Evolutionary conservation across 345 rosid species (phyloP).

Genomic region (Populus simonii): DNA sequence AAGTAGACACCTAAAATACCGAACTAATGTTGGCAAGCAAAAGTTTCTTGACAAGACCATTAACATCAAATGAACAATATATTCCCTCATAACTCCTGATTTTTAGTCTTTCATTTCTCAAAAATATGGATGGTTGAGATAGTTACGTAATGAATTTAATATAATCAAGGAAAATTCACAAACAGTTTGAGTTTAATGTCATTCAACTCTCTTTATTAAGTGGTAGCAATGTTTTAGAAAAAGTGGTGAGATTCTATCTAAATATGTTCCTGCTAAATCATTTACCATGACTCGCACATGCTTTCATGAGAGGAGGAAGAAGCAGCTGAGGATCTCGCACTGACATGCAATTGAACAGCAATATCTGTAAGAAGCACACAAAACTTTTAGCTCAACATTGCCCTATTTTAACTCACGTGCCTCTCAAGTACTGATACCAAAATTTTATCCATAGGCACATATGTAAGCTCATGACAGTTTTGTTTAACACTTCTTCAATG

Average conservation of each 20-base stretch:
- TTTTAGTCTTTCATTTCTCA: neutral
- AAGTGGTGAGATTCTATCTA: slow-evolving; percentile 1
- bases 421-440: neutral
- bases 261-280: slow-evolving; percentile 7
- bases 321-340: slow-evolving; percentile 82
- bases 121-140: neutral
- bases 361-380: slow-evolving; percentile 46
- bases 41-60: slow-evolving; percentile 8
- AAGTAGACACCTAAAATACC: slow-evolving; percentile 62
- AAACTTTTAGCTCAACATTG: slow-evolving; percentile 15
- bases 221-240: neutral
- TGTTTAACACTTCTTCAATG: neutral
- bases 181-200: neutral
- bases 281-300: slow-evolving; percentile 56
- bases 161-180: neutral
- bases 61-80: neutral
- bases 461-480: neutral
- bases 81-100: neutral
- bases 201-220: slow-evolving; percentile 2
- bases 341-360: slow-evolving; percentile 90
- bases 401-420: neutral
- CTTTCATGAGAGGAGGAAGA: slow-evolving; percentile 54
- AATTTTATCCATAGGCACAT: neutral
- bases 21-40: neutral
- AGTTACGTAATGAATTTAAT: neutral